Evolutionary conservation across 768 basidiomycete species (phyloP).

Genomic region (Lactifluus rugatus): DNA sequence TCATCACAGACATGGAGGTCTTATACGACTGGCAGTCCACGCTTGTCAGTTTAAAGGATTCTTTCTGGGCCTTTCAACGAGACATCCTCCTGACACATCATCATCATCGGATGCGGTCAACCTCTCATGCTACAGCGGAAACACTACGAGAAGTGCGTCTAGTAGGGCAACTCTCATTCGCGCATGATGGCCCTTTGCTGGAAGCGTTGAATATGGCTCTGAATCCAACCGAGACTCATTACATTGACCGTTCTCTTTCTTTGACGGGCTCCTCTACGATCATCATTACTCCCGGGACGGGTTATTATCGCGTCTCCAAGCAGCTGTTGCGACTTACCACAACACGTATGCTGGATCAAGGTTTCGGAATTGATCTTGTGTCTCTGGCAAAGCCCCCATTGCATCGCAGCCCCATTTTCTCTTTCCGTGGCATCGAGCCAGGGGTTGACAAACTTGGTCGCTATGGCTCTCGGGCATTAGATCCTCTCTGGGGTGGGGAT

Average conservation of each 20-base stretch:
- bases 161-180: slow-evolving; percentile 70
- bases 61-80: slow-evolving; percentile 84
- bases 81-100: slow-evolving; percentile 88
- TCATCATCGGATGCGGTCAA: slow-evolving; percentile 57
- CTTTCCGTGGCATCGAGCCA: slow-evolving; percentile 65
- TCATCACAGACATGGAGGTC: slow-evolving; percentile 87
- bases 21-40: slow-evolving; percentile 82
- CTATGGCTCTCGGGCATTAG: slow-evolving; percentile 38
- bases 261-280: slow-evolving; percentile 79
- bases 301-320: slow-evolving; percentile 89
- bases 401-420: slow-evolving; percentile 89
- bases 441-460: slow-evolving; percentile 40
- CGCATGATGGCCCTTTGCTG: slow-evolving; percentile 91
- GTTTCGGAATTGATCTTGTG: slow-evolving; percentile 81
- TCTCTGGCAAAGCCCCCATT: slow-evolving; percentile 85
- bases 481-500: slow-evolving; percentile 71
- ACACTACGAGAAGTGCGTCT: slow-evolving; percentile 48
- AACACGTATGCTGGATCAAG: slow-evolving; percentile 88
- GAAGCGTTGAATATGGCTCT: slow-evolving; percentile 90
- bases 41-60: slow-evolving; percentile 76
- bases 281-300: slow-evolving; percentile 87
- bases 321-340: slow-evolving; percentile 84
- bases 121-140: slow-evolving; percentile 27
- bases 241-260: slow-evolving; percentile 88
- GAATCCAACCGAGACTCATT: slow-evolving; percentile 89